Evolutionary conservation across 345 rosid genomes (phyloP), one percentile per base, ranked within the genome.

Genomic region (Melastoma malabathricum): DNA sequence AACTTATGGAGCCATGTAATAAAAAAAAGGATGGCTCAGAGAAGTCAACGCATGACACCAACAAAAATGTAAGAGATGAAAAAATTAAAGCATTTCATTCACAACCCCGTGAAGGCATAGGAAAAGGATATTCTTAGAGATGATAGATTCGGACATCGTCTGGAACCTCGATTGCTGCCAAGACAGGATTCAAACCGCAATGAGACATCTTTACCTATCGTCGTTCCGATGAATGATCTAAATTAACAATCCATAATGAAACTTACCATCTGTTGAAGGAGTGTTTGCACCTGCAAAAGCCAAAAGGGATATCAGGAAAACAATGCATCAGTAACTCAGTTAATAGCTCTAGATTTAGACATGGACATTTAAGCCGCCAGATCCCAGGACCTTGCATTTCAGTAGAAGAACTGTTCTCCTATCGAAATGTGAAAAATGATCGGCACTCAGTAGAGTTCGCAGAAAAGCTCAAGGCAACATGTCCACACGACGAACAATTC

Each of bases 101-200:
- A 17, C 2, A 1, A 31, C 19, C 16, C 38, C n/a, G 12, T 2
- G 25, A 15, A 16, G 15, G 14, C 20, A 17, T 8, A 39, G 27
- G 18, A 47, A 52, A 85, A 86, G 97, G 97, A 89, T 89, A 89
- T 89, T 89, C 86, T 89, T 89, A 18, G 77, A 46, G 48, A 89
- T 67, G 61, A 89, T 86, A 67, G 94, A 79, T 54, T 81, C 96
- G 0, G 97, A 89, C 97, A 86, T 86, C 43, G 89, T 73, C 69
- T 86, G 97, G 73, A 89, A 86, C 68, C 90, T 75, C 55, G 71
- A 54, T 86, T 89, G 97, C 97, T 86, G 84, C 72, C 73, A 63
- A 39, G 45, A 50, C 23, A 34, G 18, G 34, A 16, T 13, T 0
- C 1, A 29, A 29, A 51, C 44, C 34, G 10, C 18, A 16, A 41